Base-by-base conservation (phyloP, 1,139 yeast genomes). In the Suzukiozyma palmioleophila region DNA sequence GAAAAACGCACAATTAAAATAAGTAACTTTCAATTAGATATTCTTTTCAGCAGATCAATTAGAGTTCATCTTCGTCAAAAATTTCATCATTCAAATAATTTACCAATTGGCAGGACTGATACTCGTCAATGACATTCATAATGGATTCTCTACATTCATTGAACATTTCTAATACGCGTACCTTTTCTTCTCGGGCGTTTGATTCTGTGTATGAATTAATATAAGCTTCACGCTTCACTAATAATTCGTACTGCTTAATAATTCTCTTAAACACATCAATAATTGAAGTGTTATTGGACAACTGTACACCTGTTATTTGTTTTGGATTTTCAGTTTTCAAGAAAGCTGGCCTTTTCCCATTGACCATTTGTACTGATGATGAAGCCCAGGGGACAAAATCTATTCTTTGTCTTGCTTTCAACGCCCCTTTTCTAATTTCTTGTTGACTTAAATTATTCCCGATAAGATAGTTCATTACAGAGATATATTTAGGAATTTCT, bases 371-470 rank as follows among this genome's bases (percentile, higher is more conserved):
- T 5, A 89, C 73, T 10, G 92, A 76, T 1, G 92, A 79, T 0
- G 95, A 81, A 1, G 90, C 79, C 87, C 96, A 87, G 0, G 96
- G 94, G 2, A 87, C 88, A 64, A 89, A 92, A 28, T 77, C 73
- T 0, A 89, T 73, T 38, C 97, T 69, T 45, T 83, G 86, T 45
- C 90, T 84, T 3, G 92, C 83, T 46, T 88, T 82, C 13, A 82
- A 60, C 18, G 85, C 67, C 0, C 95, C 94, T 58, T 87, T 88
- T 50, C 88, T 81, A 5, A 90, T 77, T 50, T 89, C 96, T 4
- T 69, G 68, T 40, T 84, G 87, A 49, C 85, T 88, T 27, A 81
- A 71, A 28, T 57, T 54, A 25, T 54, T 51, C 2, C 97, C 96
- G 40, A 88, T 84, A 31, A 92, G 64, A 37, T 86, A 81, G 56